Evolutionary conservation across 495 filamentous ascomycete genomes (phyloP).

Genomic region (Ramalina peruviana): DNA sequence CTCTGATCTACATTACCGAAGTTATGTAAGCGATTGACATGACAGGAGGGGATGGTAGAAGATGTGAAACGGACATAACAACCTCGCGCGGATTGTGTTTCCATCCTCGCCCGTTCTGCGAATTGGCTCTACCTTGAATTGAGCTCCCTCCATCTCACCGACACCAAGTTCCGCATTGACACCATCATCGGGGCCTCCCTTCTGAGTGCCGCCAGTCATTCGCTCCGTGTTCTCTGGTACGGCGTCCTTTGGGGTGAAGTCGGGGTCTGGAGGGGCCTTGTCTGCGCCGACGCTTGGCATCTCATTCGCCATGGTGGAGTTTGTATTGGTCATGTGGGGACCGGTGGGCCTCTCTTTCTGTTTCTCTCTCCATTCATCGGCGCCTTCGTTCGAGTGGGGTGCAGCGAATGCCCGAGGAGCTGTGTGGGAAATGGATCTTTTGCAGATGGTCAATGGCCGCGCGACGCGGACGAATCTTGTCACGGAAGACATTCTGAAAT

Average conservation of each 20-base stretch:
- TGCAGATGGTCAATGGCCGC: not conserved
- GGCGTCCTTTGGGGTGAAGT: conserved; percentile 43
- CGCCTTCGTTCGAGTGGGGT: conserved; percentile 21
- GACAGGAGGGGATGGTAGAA: not conserved
- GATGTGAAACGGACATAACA: conserved; percentile 59
- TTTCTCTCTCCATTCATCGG: conserved; percentile 34
- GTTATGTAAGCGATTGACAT: not conserved
- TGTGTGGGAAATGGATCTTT: conserved; percentile 10
- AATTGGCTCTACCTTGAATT: conserved; percentile 81
- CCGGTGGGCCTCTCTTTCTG: conserved; percentile 44
- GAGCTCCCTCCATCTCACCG: conserved; percentile 80
- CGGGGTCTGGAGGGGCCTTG: conserved; percentile 43
- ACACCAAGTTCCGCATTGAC: conserved; percentile 62
- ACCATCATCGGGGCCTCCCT: conserved; percentile 28
- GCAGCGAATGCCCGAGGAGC: conserved; percentile 7
- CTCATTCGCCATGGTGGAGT: conserved; percentile 46
- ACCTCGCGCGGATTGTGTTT: conserved; percentile 70
- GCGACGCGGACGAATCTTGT: not conserved
- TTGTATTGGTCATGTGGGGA: conserved; percentile 49
- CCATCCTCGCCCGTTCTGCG: conserved; percentile 66
- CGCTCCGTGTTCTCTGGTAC: conserved; percentile 46
- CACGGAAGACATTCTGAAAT: not conserved
- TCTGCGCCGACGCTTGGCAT: conserved; percentile 45
- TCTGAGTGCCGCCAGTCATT: conserved; percentile 47
- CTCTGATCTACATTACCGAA: conserved; percentile 57